A percentile compares a stretch with the other conserved stretches of the same genome.
Evolutionary conservation across 2,329 filamentous ascomycete genomes (phyloP).

Genomic region (Alternaria sp.): DNA sequence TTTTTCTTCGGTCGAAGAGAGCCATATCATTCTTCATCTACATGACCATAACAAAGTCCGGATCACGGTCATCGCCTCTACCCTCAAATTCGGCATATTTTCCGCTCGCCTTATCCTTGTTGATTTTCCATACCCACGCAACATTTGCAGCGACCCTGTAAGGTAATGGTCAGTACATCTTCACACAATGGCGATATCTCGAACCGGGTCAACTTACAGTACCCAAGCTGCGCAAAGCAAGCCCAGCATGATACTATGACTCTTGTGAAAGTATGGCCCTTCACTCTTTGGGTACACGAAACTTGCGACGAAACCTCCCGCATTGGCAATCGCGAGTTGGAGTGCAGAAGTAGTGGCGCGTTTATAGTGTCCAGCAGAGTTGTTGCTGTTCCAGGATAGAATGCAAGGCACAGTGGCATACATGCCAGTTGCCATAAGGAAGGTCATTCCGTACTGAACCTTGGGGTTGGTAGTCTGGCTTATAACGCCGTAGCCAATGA

Average conservation of each 20-base stretch:
- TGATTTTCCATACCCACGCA: conserved; percentile 69
- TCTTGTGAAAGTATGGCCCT: conserved; percentile 65
- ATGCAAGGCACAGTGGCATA: conserved; percentile 70
- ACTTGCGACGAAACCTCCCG: conserved; percentile 71
- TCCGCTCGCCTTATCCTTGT: conserved; percentile 67
- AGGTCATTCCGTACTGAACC: conserved; percentile 71
- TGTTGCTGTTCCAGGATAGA: conserved; percentile 72
- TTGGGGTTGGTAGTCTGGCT: conserved; percentile 62
- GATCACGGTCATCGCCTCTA: conserved; percentile 70
- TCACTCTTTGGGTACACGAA: conserved; percentile 68
- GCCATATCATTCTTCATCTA: conserved; percentile 38
- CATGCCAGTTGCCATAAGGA: conserved; percentile 71
- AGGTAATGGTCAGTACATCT: not conserved
- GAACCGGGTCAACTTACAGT: conserved; percentile 59
- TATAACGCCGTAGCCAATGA: conserved; percentile 71
- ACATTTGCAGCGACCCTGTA: conserved; percentile 67
- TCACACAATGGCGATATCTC: not conserved
- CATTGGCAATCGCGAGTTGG: conserved; percentile 72
- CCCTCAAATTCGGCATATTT: conserved; percentile 67
- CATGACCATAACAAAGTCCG: conserved; percentile 67
- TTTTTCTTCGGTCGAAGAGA: not conserved
- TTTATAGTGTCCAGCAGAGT: conserved; percentile 74
- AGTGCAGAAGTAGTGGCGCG: conserved; percentile 71
- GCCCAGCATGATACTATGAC: conserved; percentile 68
- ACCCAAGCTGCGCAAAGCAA: conserved; percentile 70